Base-by-base conservation (phyloP, 2,329 filamentous ascomycete genomes). In the Penicillium aurantiogriseum region DNA sequence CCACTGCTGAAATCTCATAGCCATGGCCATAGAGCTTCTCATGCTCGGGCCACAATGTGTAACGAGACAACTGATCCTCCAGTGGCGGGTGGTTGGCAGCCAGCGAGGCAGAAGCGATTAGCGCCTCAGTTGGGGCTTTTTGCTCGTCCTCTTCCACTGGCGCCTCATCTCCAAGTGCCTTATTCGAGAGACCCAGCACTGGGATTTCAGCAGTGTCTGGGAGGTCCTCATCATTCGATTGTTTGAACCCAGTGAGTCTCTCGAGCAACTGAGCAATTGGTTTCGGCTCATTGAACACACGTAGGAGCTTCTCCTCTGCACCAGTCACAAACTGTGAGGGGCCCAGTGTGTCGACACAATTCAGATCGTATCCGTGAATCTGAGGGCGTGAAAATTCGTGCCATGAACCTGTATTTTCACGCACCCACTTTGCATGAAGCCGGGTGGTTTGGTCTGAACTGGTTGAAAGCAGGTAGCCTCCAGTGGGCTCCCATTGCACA, bases 1-100 rank as follows among this genome's bases (percentile, higher is more conserved):
- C 90, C 17, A 96, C 85, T 38, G 91, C 89, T 2, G 91, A 96
- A 49, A 99, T 93, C 75, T 99, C 94, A 76, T 97, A 97, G 31
- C 94, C 94, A 76, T 99, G 94, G 2, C 94, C 94, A 76, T 99
- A 99, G 1, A 99, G 83, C 78, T 99, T 99, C 74, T 99, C 94
- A 7, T 86, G 86, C 72, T 99, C 94, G 3, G 94, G 94, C 92
- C 92, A 99, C 33, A 99, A 85, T 0, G 94, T 96, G 73, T 95
- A 88, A 9, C 92, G 87, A 25, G 92, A 89, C 2, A 99, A 85
- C 54, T 91, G 88, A 73, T 97, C 94, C 74, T 99, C 94, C 36
- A 91, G 83, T 0, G 94, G 93, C 11, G 94, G 92, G 63, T 89
- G 86, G 42, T 85, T 76, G 51, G 88, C 81, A 43, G 88, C 83